Conservation (phyloP, 2,329 filamentous ascomycete genomes). For the Fusarium transvaalense region DNA sequence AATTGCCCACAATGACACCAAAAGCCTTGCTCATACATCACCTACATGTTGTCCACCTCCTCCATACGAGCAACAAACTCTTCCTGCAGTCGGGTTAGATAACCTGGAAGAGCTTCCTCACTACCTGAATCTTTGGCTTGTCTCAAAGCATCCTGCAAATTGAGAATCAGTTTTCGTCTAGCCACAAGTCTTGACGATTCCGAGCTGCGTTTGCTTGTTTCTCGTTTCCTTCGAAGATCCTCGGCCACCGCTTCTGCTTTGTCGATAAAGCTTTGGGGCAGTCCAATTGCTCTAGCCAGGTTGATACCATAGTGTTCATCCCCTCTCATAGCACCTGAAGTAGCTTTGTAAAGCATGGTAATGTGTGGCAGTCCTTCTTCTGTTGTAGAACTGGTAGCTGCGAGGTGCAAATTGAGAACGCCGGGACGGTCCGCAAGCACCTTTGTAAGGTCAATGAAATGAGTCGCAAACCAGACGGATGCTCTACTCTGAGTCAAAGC, state of each 20-base stretch:
- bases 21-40: neutral
- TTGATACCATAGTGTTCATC: constrained; percentile 83
- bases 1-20: neutral
- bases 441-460: constrained; percentile 85
- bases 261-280: constrained; percentile 76
- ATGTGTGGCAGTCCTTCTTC: constrained; percentile 70
- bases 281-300: constrained; percentile 79
- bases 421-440: constrained; percentile 81
- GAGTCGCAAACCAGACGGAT: constrained; percentile 92
- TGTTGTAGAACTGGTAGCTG: constrained; percentile 70
- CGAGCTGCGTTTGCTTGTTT: constrained; percentile 69
- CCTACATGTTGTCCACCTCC: constrained; percentile 63
- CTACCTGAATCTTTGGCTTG: constrained; percentile 75
- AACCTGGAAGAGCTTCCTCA: constrained; percentile 66
- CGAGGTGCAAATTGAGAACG: constrained; percentile 85
- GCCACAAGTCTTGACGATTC: constrained; percentile 69
- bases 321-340: constrained; percentile 76
- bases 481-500: constrained; percentile 83
- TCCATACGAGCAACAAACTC: constrained; percentile 82
- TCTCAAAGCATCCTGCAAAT: constrained; percentile 77
- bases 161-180: constrained; percentile 79
- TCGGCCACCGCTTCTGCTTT: constrained; percentile 75
- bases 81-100: constrained; percentile 63
- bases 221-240: constrained; percentile 69
- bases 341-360: constrained; percentile 89